Percentiles rank a stretch among this genome's conserved stretches.
phyloP scores from a whole-genome alignment of 2,329 filamentous ascomycete species.

The Colletotrichum endophyticum region DNA sequence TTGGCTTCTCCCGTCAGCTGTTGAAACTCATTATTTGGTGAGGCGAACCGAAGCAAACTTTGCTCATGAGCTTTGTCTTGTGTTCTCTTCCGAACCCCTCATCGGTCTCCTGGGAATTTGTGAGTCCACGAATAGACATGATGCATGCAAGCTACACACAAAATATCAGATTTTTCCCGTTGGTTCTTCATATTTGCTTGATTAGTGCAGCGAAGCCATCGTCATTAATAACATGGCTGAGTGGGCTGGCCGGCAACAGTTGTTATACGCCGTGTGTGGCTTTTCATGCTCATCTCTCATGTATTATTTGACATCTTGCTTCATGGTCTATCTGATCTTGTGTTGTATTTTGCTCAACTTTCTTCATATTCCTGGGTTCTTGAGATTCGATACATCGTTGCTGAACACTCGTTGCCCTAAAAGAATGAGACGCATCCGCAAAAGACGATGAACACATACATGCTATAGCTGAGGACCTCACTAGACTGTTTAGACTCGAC shows the following conservation, averaged over 20 bases:
- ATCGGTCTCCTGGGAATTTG: background rate
- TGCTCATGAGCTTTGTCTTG: background rate
- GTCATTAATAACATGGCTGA: rapidly evolving
- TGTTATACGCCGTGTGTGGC: rapidly evolving
- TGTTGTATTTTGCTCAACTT: rapidly evolving
- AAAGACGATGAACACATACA: background rate
- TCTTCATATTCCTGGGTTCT: background rate
- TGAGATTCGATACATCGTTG: background rate
- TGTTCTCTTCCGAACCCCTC: background rate
- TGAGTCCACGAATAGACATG: background rate
- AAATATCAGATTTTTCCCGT: rapidly evolving
- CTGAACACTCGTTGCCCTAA: rapidly evolving
- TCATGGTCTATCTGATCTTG: rapidly evolving
- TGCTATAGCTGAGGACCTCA: background rate
- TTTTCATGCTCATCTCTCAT: rapidly evolving
- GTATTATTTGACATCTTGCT: rapidly evolving
- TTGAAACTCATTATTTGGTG: background rate
- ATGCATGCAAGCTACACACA: rapidly evolving
- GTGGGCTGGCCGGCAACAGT: rapidly evolving
- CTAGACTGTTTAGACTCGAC: rapidly evolving
- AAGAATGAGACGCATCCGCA: background rate
- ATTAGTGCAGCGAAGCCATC: background rate
- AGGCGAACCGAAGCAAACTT: background rate
- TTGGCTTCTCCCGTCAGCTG: background rate
- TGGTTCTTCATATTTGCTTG: background rate